Conservation (phyloP, 2,329 filamentous ascomycete species). For the Diaporthe amygdali region DNA sequence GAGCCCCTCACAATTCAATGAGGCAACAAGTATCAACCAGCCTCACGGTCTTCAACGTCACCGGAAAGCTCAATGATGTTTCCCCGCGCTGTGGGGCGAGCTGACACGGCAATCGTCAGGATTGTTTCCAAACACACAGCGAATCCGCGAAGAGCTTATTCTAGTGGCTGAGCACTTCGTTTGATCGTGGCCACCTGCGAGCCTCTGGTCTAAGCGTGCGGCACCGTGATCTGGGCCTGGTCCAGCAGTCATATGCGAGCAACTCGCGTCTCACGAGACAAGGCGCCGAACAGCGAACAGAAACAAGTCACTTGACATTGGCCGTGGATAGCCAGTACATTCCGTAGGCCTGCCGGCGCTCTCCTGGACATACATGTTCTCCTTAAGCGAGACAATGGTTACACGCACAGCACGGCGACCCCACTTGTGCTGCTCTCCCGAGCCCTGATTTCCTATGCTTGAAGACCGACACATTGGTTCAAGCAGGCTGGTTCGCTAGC, state of each 20-base stretch:
- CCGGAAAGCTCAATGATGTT: background rate
- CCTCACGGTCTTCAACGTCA: background rate
- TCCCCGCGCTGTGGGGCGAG: background rate
- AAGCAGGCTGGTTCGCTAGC: too few relatives aligned
- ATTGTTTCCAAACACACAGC: background rate
- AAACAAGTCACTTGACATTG: background rate
- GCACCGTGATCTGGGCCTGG: background rate
- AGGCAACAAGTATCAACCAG: background rate
- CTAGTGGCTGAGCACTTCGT: background rate
- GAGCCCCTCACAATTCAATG: background rate
- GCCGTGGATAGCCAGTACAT: background rate
- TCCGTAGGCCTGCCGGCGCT: background rate
- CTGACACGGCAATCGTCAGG: background rate
- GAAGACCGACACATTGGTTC: background rate
- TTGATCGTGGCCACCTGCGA: background rate
- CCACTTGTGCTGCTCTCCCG: background rate
- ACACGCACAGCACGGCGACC: background rate
- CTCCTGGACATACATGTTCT: background rate
- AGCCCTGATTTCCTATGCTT: background rate
- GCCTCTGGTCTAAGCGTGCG: background rate
- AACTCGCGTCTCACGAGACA: background rate
- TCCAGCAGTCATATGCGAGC: background rate
- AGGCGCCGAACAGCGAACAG: background rate
- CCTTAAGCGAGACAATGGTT: slow-evolving; percentile 4
- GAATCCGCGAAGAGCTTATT: background rate